Conservation (phyloP, 2,329 filamentous ascomycete species). For the Bertia moriformis region DNA sequence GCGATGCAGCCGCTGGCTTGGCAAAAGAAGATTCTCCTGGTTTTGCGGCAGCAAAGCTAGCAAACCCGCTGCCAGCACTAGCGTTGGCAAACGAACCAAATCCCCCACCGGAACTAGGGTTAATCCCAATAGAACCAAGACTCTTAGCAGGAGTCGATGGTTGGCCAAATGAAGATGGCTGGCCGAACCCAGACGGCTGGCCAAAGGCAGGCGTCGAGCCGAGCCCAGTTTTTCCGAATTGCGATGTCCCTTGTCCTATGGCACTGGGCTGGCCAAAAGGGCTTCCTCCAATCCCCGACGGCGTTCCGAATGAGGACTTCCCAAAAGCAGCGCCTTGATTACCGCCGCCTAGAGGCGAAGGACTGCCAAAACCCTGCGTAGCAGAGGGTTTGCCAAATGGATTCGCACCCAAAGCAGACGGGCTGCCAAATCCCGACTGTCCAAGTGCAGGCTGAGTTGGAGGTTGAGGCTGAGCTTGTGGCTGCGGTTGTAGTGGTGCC, state of each 20-base stretch:
- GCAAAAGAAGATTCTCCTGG: constrained; percentile 11
- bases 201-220: not conserved
- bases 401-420: constrained; percentile 3
- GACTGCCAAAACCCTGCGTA: not conserved
- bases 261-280: constrained; percentile 2
- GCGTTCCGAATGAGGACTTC: constrained; percentile 3
- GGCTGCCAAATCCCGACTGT: not conserved
- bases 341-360: constrained; percentile 2
- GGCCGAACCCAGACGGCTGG: not conserved
- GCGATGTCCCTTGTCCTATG: not conserved
- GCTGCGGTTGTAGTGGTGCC: constrained; percentile 5
- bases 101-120: constrained; percentile 10
- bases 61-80: constrained; percentile 8
- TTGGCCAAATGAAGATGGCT: not conserved
- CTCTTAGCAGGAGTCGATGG: too few species aligned
- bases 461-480: constrained; percentile 5
- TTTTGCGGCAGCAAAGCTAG: constrained; percentile 10
- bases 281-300: constrained; percentile 1
- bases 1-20: constrained; percentile 6
- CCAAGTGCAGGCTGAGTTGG: constrained; percentile 1
- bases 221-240: not conserved
- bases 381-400: not conserved
- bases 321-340: constrained; percentile 5
- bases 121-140: too few species aligned
- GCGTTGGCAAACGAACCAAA: constrained; percentile 16